A percentile compares a stretch with the other conserved stretches of the same genome.
phyloP scores from a whole-genome alignment of 2,329 filamentous ascomycete species.

The Neocatenulostroma microsporum region DNA sequence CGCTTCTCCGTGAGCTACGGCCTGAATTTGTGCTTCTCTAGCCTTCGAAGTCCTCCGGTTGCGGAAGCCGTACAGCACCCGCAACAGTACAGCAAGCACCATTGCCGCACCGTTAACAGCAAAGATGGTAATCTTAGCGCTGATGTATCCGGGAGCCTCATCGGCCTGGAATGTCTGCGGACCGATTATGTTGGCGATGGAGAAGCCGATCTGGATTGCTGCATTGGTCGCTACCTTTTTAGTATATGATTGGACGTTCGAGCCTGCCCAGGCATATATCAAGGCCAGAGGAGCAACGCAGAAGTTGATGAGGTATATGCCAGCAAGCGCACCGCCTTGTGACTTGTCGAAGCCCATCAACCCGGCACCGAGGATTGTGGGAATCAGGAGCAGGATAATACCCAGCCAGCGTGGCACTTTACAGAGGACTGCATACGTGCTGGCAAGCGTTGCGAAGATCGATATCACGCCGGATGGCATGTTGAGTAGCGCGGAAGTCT shows the following conservation, averaged over 20 bases:
- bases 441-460: too few species aligned
- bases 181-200: constrained; percentile 1
- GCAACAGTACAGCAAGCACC: not conserved
- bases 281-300: not conserved
- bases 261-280: not conserved
- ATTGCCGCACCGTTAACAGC: constrained; percentile 1
- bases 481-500: too few species aligned
- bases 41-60: not conserved
- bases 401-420: not conserved
- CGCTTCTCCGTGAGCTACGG: too few species aligned
- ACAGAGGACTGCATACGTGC: too few species aligned
- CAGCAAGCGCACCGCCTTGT: constrained; percentile 1
- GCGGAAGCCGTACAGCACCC: not conserved
- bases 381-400: constrained; percentile 1
- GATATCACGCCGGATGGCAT: too few species aligned
- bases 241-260: not conserved
- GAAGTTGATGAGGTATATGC: not conserved
- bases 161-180: too few species aligned
- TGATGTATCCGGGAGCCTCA: not conserved
- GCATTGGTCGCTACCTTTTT: constrained; percentile 1
- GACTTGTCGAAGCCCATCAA: not conserved
- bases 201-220: not conserved
- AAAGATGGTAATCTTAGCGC: not conserved
- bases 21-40: not conserved
- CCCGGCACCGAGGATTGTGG: not conserved